Base-by-base conservation (phyloP, 1,139 yeast species). In the Debaryomyces udenii region DNA sequence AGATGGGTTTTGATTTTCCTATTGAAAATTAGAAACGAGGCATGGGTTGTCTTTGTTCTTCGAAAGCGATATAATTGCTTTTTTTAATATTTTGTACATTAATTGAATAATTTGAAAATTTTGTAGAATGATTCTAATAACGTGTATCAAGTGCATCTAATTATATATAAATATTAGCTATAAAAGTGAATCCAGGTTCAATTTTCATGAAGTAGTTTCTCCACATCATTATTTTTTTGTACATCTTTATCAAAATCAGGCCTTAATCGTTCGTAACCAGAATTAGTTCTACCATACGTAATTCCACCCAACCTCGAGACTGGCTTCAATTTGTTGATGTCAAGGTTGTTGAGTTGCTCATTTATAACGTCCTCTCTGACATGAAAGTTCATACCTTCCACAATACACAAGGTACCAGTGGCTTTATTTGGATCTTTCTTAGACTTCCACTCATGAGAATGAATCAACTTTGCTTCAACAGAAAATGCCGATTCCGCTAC, bases 401-500 rank as follows among this genome's bases (percentile, higher is more conserved):
- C 67, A 39, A 79, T 62, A 29, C 65, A 57, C 13, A 74, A 52
- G 0, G 67, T 61, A 3, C 81, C 80, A 1, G 78, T 63, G 10
- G 55, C 57, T 32, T 54, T 58, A 1, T 56, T 61, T 2, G 76
- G 68, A 37, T 62, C 63, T 7, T 43, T 38, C 45, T 65, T 70
- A 6, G 83, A 74, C 13, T 48, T 60, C 74, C 77, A 77, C 15
- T 70, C 74, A 49, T 76, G 80, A 13, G 55, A 48, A 39, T 66
- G 64, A 14, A 76, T 46, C 24, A 80, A 58, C 52, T 74, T 78
- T 26, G 76, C 80, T 56, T 81, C 87, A 11, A 81, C 53, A 3
- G 83, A 76, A 50, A 81, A 80, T 1, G 81, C 83, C 30, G 81
- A 72, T 49, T 81, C 86, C 1, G 78, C 80, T 7, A 81, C 86